Percentiles rank a stretch among this genome's conserved stretches.
Evolutionary conservation across 2,329 filamentous ascomycete species (phyloP).

Genomic region (Fusarium sp.): DNA sequence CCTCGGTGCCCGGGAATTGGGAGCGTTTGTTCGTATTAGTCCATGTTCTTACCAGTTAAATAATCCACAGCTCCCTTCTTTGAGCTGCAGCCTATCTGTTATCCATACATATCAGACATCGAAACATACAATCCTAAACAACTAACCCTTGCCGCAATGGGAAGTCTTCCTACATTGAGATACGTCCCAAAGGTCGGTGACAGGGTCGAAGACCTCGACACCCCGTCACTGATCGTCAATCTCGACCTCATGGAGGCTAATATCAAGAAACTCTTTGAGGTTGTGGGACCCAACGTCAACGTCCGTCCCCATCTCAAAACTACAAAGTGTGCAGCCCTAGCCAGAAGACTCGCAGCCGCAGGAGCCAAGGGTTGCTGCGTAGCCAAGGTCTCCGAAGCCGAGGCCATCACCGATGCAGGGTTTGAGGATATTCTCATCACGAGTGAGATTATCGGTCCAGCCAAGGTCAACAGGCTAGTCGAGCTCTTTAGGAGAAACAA

Average conservation of each 20-base stretch:
- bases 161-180: too few species aligned
- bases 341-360: conserved; percentile 25
- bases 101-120: too few species aligned
- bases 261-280: conserved; percentile 60
- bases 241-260: conserved; percentile 63
- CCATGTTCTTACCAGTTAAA: too few species aligned
- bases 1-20: too few species aligned
- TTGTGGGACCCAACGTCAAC: conserved; percentile 32
- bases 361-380: conserved; percentile 35
- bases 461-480: conserved; percentile 23
- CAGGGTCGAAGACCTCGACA: conserved; percentile 55
- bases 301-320: conserved; percentile 37
- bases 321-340: conserved; percentile 24
- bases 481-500: conserved; percentile 27
- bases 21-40: too few species aligned
- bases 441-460: conserved; percentile 28
- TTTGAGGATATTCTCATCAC: conserved; percentile 39
- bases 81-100: too few species aligned
- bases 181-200: conserved; percentile 20
- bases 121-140: too few species aligned
- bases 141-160: too few species aligned
- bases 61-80: too few species aligned
- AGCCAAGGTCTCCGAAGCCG: conserved; percentile 34
- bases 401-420: conserved; percentile 28
- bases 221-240: conserved; percentile 66